Base-by-base conservation (phyloP, 352 stramenopile genomes). In the Phytophthora aleatoria region DNA sequence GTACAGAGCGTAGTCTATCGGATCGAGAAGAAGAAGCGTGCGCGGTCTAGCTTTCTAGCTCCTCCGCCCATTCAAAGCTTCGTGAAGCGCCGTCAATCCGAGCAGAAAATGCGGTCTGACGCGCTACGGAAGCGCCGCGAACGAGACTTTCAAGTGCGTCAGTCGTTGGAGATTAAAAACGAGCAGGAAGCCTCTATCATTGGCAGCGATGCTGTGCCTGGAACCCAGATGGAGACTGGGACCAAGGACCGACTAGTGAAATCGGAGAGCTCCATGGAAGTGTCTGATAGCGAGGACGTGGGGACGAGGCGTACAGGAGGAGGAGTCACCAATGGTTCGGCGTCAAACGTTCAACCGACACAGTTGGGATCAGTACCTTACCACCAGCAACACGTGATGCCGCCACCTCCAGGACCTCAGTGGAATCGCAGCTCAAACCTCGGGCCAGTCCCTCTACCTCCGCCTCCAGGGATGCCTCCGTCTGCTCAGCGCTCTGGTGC, bases 1-100 rank as follows among this genome's bases (percentile, higher is more conserved):
- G 75, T 96, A 0, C 86, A 96, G 43, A 69, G 80, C 50, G 70
- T 67, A 11, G 80, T 96, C 16, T 93, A 87, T 65, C 63, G 73
- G 39, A 76, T 95, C 8, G 87, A 95, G 54, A 82, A 77, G 13
- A 84, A 82, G 36, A 53, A 83, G 1, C 74, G 80, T 15, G 71
- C 69, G 11, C 64, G 61, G 15, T 58, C 67, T 1, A 82, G 66
- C 36, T 69, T 81, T 35, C 69, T 87, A 12, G 77, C 77, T 3
- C 87, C 87, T 38, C 86, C 86, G n/a, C 81, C 78, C 12, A 94
- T 96, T 61, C 83, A 96, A 47, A 95, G 85, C 55, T 96, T 95
- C 59, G 74, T 87, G 16, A 91, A 92, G 47, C 79, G 86, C 9
- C 76, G 84, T 44, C 68, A 84, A 26, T 92, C 84, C 0, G 88